Evolutionary conservation across 2,329 filamentous ascomycete species (phyloP), one percentile per base, ranked within the genome.

Genomic region (Cercospora beticola): DNA sequence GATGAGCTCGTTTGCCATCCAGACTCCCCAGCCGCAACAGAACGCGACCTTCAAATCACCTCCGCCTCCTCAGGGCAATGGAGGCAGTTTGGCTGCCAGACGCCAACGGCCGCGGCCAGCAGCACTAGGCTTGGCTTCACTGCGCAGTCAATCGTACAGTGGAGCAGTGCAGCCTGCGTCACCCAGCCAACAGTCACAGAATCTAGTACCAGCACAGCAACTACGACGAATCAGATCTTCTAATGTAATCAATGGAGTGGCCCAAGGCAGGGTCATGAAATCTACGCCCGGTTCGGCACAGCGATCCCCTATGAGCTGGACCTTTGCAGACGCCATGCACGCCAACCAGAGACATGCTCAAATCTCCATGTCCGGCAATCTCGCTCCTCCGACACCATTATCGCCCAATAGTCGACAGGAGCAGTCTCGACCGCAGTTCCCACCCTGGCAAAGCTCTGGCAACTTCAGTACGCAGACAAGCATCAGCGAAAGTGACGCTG

Each of bases 191-290:
- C 6, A 94, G 79, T 49, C 65, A 93, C 68, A 71, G 43, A 90
- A 56, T 86, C 90, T 54, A 90, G 90, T 67, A 89, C 89, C 80
- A 93, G 91, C 75, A 86, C 90, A 71, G 93, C 87, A 70, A 49
- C 76, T 85, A 14, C 82, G 83, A 36, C 81, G 83, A 30, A 85
- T 85, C 61, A 78, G 82, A 62, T 85, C 83, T 12, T 82, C 82
- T 14, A 82, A 80, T 57, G 81, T 82, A 10, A 78, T 84, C 66
- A 71, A 78, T n/a, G 81, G 80, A 66, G 73, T 80, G 65, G 77
- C 75, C 6, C 75, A 78, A 28, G 82, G 83, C 18, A 82, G 83
- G 56, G 79, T 85, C 26, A 82, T 83, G 69, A 85, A 85, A 70
- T 76, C 79, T 1, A 77, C 74, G 36, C 76, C 80, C 28, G 80